Conservation (phyloP, 345 rosid species). For the Capsella bursapastoris region DNA sequence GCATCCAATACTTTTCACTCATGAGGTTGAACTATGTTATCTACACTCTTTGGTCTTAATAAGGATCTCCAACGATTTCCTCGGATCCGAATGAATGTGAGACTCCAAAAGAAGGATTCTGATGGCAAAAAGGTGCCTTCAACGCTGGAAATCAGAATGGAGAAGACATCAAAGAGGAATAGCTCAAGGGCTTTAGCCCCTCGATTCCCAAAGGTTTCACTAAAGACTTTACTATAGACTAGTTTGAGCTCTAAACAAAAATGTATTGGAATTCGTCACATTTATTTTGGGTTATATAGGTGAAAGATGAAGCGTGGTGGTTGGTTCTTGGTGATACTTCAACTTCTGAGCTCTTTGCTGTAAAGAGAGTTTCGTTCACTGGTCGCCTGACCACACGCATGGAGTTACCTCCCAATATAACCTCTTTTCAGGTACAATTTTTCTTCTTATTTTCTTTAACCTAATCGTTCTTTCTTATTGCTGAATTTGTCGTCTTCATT, state of each 20-base stretch:
- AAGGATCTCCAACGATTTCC: conserved; percentile 92
- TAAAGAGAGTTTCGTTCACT: conserved; percentile 88
- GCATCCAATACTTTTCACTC: background rate
- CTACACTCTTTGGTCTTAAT: conserved; percentile 17
- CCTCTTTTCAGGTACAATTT: conserved; percentile 59
- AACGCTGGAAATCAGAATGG: conserved; percentile 64
- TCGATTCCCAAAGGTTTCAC: conserved; percentile 85
- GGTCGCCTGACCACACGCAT: conserved; percentile 67
- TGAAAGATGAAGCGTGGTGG: conserved; percentile 99
- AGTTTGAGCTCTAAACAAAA: conserved; percentile 13
- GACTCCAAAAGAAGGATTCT: conserved; percentile 59
- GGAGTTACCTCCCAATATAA: conserved; percentile 66
- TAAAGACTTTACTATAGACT: conserved; percentile 7
- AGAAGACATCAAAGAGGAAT: conserved; percentile 65
- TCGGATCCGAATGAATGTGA: conserved; percentile 62
- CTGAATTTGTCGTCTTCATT: conserved; percentile 1
- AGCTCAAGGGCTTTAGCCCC: conserved; percentile 81
- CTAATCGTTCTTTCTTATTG: background rate
- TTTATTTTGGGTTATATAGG: conserved; percentile 46
- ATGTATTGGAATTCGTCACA: conserved; percentile 18
- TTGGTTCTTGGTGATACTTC: conserved; percentile 75
- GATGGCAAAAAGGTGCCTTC: conserved; percentile 48
- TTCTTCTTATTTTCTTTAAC: background rate
- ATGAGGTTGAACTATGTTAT: conserved; percentile 5
- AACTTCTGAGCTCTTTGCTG: conserved; percentile 73